Evolutionary conservation across 139 green algal genomes (phyloP), one percentile per base, ranked within the genome.

Genomic region (Volvox africanus): DNA sequence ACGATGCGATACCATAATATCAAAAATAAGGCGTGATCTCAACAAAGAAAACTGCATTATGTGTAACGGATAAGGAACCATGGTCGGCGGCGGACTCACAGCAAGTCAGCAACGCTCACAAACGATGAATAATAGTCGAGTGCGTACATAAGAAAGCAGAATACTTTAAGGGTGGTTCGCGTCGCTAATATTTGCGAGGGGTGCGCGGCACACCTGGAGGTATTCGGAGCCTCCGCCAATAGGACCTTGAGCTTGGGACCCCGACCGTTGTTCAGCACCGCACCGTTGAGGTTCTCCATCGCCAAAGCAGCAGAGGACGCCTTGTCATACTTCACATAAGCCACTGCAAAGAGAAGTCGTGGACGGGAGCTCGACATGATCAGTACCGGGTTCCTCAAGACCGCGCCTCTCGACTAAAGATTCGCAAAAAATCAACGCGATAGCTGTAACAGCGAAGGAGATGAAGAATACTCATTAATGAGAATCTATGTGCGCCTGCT

Each of bases 211-310:
- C 20, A 90, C 86, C 86, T 80, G 12, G 86, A 90, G 19, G 86
- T 90, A 37, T 92, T 95, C 22, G 96, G 96, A 37, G 96, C 95
- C 88, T 99, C 97, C 28, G 97, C 97, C 33, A 98, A 91, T 88
- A 99, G 94, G 16, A 99, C 97, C 93, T 98, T 99, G 36, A 99
- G 94, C 89, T 97, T 96, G 28, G 97, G 97, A 28, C 96, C 97
- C 19, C 95, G 93, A 17, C 97, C 97, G 73, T 99, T 95, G 90
- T 98, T 98, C n/a, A 99, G 93, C 18, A 97, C 96, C 14, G 95
- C 93, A 33, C 97, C 96, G 88, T 99, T 97, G 28, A 99, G 93
- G 80, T 90, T 93, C 92, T 99, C 97, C 82, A 98, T 97, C 12
- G 97, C 97, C 19, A 96, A 83, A 19, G 97, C 97, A 22, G 97